phyloP scores from a whole-genome alignment of 1,284 basidiomycete genomes.

The Entoloma clypeatum region DNA sequence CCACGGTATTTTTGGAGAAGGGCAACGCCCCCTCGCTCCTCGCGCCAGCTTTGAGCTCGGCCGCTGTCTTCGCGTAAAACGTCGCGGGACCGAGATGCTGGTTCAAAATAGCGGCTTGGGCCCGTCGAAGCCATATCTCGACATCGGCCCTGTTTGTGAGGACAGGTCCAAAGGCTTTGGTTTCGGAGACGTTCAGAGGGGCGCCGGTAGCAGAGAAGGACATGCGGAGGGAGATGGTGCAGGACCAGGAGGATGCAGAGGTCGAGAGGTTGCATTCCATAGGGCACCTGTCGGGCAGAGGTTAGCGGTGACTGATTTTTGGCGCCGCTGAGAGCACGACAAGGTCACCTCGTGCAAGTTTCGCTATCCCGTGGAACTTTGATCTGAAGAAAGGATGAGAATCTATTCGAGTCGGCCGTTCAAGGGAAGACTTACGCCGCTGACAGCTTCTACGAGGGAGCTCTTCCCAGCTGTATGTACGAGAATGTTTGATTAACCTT shows the following conservation, averaged over 20 bases:
- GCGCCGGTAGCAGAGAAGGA: slow-evolving; percentile 32
- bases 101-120: slow-evolving; percentile 56
- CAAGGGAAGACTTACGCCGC: slow-evolving; percentile 38
- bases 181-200: slow-evolving; percentile 14
- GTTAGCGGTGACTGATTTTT: background rate
- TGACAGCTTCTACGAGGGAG: slow-evolving; percentile 56
- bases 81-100: slow-evolving; percentile 29
- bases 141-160: slow-evolving; percentile 40
- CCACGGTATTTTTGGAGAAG: slow-evolving; percentile 60
- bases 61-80: slow-evolving; percentile 33
- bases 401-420: slow-evolving; percentile 2
- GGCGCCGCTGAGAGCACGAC: slow-evolving; percentile 5
- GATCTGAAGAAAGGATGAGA: slow-evolving; percentile 35
- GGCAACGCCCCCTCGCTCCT: slow-evolving; percentile 24
- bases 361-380: slow-evolving; percentile 55
- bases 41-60: slow-evolving; percentile 28
- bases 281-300: slow-evolving; percentile 42
- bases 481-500: slow-evolving; percentile 7
- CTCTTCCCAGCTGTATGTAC: slow-evolving; percentile 50
- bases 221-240: slow-evolving; percentile 44
- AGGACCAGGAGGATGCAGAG: slow-evolving; percentile 42
- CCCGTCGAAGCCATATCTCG: slow-evolving; percentile 52
- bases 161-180: slow-evolving; percentile 33
- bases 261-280: slow-evolving; percentile 52
- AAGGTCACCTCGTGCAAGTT: slow-evolving; percentile 50